Percentiles rank a stretch among this genome's conserved stretches.
phyloP scores from a whole-genome alignment of 2,329 filamentous ascomycete genomes.

The Colletotrichum chlorophyti region DNA sequence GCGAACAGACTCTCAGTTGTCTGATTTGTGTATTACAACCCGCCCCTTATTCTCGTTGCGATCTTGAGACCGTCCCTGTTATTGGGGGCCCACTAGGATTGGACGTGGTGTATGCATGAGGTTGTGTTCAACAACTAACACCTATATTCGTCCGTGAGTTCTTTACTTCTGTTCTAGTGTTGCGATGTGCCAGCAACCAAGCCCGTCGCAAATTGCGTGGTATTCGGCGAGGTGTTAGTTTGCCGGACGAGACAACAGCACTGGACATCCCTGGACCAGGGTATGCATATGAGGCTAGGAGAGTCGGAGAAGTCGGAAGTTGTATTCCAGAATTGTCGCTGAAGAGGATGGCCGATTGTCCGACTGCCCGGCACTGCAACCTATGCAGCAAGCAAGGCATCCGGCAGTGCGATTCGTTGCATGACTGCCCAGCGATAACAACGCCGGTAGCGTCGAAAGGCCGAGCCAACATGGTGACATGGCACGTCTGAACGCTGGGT shows the following conservation, averaged over 20 bases:
- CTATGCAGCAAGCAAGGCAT: conserved; percentile 16
- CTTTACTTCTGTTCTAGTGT: neutral
- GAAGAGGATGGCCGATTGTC: conserved; percentile 9
- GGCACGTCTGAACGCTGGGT: conserved; percentile 17
- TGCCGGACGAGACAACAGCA: neutral
- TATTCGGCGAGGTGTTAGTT: neutral
- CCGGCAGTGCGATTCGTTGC: conserved; percentile 16
- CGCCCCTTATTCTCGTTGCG: conserved; percentile 13
- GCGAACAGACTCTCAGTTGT: conserved; percentile 11
- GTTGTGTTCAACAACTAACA: conserved; percentile 10
- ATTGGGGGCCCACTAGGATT: conserved; percentile 15
- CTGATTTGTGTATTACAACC: neutral
- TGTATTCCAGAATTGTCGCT: conserved; percentile 1
- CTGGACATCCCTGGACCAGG: conserved; percentile 4
- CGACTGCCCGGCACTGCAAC: conserved; percentile 15
- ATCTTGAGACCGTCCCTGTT: conserved; percentile 10
- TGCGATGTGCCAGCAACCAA: conserved; percentile 6
- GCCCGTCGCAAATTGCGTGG: conserved; percentile 3
- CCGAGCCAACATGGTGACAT: conserved; percentile 19
- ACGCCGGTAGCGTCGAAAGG: neutral
- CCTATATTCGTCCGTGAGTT: neutral
- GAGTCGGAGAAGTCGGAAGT: conserved; percentile 16
- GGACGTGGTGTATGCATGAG: conserved; percentile 25
- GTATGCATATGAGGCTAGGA: neutral
- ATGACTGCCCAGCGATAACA: conserved; percentile 7